phyloP scores from a whole-genome alignment of 192 early-diverging fungal genomes.

The Entomortierella chlamydospora region DNA sequence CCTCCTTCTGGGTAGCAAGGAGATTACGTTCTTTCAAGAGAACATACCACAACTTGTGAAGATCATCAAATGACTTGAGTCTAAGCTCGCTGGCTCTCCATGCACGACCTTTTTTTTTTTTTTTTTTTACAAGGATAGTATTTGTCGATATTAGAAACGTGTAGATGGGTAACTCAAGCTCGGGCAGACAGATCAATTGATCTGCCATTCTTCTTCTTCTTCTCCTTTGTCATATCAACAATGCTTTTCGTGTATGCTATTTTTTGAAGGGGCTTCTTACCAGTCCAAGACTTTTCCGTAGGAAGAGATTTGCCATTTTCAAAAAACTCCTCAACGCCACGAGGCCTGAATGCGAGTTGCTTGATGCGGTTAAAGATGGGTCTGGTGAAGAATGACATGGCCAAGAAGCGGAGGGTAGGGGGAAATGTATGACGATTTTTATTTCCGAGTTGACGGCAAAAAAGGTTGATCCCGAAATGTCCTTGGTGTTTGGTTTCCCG shows the following conservation, averaged over 20 bases:
- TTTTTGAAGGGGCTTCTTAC: constrained; percentile 24
- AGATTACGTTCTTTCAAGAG: constrained; percentile 88
- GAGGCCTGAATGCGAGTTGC: constrained; percentile 59
- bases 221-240: neutral
- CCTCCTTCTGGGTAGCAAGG: constrained; percentile 78
- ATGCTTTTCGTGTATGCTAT: neutral
- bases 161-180: too few species aligned
- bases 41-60: constrained; percentile 96
- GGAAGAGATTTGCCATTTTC: constrained; percentile 66
- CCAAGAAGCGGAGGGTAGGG: neutral
- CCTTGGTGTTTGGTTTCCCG: too few species aligned
- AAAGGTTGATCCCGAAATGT: neutral
- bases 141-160: too few species aligned
- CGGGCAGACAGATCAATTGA: neutral
- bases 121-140: too few species aligned
- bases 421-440: neutral
- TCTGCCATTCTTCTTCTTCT: too few species aligned
- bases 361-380: constrained; percentile 52
- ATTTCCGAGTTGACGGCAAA: neutral
- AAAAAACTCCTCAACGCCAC: constrained; percentile 75
- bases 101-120: constrained; percentile 85
- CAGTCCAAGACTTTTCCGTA: constrained; percentile 58
- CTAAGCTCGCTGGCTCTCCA: constrained; percentile 93
- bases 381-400: constrained; percentile 55
- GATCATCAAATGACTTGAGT: constrained; percentile 94